Base-by-base conservation (phyloP, 2,329 filamentous ascomycete genomes). In the Blastomyces silverae region DNA sequence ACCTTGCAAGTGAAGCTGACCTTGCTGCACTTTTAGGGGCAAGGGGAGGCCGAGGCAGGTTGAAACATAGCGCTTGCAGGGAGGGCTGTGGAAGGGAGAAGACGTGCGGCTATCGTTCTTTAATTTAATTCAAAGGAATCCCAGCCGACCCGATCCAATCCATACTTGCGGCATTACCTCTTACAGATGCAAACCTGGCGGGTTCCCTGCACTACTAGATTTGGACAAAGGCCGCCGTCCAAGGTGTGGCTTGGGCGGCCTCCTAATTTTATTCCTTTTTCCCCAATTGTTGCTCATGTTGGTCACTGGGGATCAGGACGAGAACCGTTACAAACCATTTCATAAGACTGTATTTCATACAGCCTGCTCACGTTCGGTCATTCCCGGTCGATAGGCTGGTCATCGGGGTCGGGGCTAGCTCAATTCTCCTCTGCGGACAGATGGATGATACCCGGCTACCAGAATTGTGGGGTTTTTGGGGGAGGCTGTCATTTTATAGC, bases 11-110 rank as follows among this genome's bases (percentile, higher is more conserved):
- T 53, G 22, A 28, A 13, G n/a, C 25, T 53, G 25, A 4, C 48
- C 13, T 53, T 53, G 50, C 22, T 5, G 22, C 11, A 15, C 5
- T 22, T 52, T 52, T 52, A 52, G 11, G 2, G 22, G 22, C 3
- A 52, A 11, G 11, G n/a, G 11, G 50, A 28, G 50, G 25, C 22
- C 13, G 4, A 13, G 22, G 22, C 28, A 28, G 22, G 22, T 53
- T 28, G 50, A 53, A 53, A 53, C 50, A 53, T 53, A 53, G 50
- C 22, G 22, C 48, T 15, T 52, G 48, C 48, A 52, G 11, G 48
- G 22, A 25, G 10, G 22, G 11, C 25, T 10, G 22, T 11, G 25
- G 22, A 15, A 53, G 10, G 7, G 8, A 2, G 50, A 31, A 53
- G 8, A 7, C 15, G 17, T 25, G 22, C 50, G 11, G 22, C 50